Evolutionary conservation across 2,329 filamentous ascomycete genomes (phyloP), one percentile per base, ranked within the genome.

Genomic region (Penicillium expansum): DNA sequence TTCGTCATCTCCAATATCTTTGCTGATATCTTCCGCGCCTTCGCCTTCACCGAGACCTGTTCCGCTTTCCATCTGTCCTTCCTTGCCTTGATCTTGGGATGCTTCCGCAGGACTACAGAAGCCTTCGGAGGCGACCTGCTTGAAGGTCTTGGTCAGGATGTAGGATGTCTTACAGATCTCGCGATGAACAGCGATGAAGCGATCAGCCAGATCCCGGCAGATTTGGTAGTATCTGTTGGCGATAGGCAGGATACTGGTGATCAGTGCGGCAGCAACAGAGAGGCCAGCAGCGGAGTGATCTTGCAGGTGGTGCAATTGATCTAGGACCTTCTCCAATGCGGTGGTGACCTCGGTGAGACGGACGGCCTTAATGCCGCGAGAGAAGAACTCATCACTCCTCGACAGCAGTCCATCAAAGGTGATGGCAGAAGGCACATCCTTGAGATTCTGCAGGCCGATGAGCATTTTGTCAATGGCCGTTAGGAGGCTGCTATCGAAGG

Each of bases 1-100:
- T 72, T 99, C 94, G 59, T 99, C 93, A 16, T 93, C 88, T 61
- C 90, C 86, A 45, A 99, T 89, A 68, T 99, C 94, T 71, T 99
- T 97, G 75, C 92, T 97, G 62, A 99, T 97, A 73, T 99, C 93
- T 71, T 99, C 92, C 5, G 89, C 92, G 18, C 93, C 95, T 73
- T 97, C 90, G 11, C 94, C 95, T 44, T 97, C 94, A 20, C 94
- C 95, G 24, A 99, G 85, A 33, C 94, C 95, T 11, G 92, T 97
- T 16, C 95, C 95, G 37, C 86, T 86, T 74, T 99, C 93, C 30
- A 97, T 80, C 66, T 96, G 89, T 13, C 92, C 90, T 24, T 85
- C 83, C 57, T 90, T 84, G 20, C 84, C 85, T 49, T 86, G 82
- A 55, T 87, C 85, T 48, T 87, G 85, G 39, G 90, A 84, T 65